phyloP scores from a whole-genome alignment of 148 eudicot genomes.

The Suaeda aralocaspica region DNA sequence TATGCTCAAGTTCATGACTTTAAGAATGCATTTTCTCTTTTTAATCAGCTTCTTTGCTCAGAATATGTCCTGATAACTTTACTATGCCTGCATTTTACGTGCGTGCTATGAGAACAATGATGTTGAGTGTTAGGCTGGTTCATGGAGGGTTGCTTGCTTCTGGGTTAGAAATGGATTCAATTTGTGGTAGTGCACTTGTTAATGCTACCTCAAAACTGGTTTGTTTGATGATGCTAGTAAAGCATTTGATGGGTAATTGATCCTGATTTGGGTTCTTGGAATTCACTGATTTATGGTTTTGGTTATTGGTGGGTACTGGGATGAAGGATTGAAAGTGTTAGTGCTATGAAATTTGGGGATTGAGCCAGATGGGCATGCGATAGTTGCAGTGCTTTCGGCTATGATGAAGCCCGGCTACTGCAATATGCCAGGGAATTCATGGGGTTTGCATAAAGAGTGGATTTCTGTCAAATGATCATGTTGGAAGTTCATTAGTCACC shows the following conservation, averaged over 20 bases:
- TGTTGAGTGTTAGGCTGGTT: conserved; percentile 30
- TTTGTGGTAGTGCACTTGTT: conserved; percentile 65
- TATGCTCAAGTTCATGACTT: conserved; percentile 51
- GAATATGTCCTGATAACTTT: conserved; percentile 60
- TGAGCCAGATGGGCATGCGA: conserved; percentile 63
- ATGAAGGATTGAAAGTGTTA: conserved; percentile 43
- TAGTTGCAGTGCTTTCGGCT: conserved; percentile 63
- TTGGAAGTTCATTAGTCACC: conserved; percentile 57
- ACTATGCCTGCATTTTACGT: conserved; percentile 75
- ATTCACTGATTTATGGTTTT: conserved; percentile 64
- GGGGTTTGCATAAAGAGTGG: conserved; percentile 56
- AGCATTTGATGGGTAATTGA: conserved; percentile 43
- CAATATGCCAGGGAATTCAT: conserved; percentile 59
- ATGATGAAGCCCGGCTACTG: conserved; percentile 35
- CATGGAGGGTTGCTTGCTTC: conserved; percentile 52
- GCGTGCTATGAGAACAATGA: conserved; percentile 49
- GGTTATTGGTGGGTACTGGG: conserved; percentile 51
- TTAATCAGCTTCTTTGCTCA: conserved; percentile 42
- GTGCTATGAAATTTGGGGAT: conserved; percentile 40
- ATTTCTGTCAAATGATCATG: conserved; percentile 48
- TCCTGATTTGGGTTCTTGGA: conserved; percentile 69
- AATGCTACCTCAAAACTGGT: conserved; percentile 61
- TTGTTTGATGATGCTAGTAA: conserved; percentile 46
- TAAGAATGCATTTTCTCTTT: conserved; percentile 39
- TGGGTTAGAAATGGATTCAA: conserved; percentile 50